These are phyloP conservation scores for Cucurbita ficifolia DNA, from an alignment of 306 rosid species.

Conservation along the genomic window DNA sequence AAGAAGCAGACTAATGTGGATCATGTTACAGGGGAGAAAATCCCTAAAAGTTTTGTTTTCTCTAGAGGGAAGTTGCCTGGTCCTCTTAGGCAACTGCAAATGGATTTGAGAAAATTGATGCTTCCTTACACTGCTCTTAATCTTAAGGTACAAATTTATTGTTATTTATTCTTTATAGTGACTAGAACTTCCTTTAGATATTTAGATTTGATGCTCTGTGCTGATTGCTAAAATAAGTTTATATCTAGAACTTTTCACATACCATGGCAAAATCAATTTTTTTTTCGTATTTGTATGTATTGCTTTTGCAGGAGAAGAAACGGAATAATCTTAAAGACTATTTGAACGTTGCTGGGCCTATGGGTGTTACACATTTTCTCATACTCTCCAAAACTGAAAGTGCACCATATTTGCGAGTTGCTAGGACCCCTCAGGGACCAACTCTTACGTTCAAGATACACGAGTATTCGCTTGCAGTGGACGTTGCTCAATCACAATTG, in stretches of 20 bases:
- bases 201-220: background rate
- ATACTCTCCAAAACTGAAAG: conserved; percentile 71
- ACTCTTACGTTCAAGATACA: conserved; percentile 75
- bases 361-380: conserved; percentile 94
- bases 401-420: conserved; percentile 71
- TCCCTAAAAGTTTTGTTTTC: conserved; percentile 81
- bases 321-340: conserved; percentile 73
- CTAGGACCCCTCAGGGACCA: conserved; percentile 90
- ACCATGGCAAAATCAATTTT: background rate
- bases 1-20: conserved; percentile 59
- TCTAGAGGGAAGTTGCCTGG: conserved; percentile 70
- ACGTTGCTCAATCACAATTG: conserved; percentile 57
- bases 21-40: conserved; percentile 80
- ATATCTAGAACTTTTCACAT: background rate
- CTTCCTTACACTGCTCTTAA: conserved; percentile 75
- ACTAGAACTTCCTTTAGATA: background rate
- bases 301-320: conserved; percentile 65
- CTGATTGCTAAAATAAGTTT: background rate
- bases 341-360: conserved; percentile 88
- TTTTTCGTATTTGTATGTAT: background rate
- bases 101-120: conserved; percentile 86
- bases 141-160: conserved; percentile 35
- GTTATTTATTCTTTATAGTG: background rate
- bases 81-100: conserved; percentile 70
- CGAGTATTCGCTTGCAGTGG: conserved; percentile 71